Base-by-base conservation (phyloP, 2,329 filamentous ascomycete species). In the Colletotrichum sojae region DNA sequence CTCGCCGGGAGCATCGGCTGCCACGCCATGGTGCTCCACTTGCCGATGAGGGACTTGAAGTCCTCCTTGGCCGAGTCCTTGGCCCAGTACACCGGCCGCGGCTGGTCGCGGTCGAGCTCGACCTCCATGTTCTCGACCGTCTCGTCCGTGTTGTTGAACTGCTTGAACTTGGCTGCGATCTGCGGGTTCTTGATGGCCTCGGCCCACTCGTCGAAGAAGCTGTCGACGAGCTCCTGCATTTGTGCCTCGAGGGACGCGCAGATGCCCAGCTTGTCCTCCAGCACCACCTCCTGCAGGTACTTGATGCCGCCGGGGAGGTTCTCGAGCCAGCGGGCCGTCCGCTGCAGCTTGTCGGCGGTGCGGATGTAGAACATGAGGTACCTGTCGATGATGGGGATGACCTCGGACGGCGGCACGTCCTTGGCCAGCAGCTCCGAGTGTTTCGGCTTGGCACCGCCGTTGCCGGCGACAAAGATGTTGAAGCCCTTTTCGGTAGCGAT, bases 311-410 rank as follows among this genome's bases (percentile, higher is more conserved):
- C 94, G 0, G 94, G 94, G 0, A 97, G 86, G 60, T 87, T 88
- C 79, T 97, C 94, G 45, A 97, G 84, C 94, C 94, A 97, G 25
- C 94, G 88, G 0, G 94, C 94, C 27, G 94, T 97, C 57, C 94
- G 89, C 80, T 97, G 94, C 0, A 97, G 89, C 77, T 93, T 94
- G 82, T 97, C 94, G 52, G 94, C 94, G 0, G 95, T 97, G 73
- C 94, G 92, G 75, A 97, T 96, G 82, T 97, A 97, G 84, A 97
- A 95, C 82, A 95, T 94, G 25, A 97, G 87, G 76, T 96, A 97
- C 52, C 95, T 91, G 78, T 97, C 95, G 3, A 97, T 84, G 67
- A 97, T 92, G 1, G 93, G 90, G 9, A 97, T 86, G 9, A 97
- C 91, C 75, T 97, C 92, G 59, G 93, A 90, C 0, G 93, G 92